Conservation (phyloP, 2,329 filamentous ascomycete genomes). For the Claviceps sorghi region DNA sequence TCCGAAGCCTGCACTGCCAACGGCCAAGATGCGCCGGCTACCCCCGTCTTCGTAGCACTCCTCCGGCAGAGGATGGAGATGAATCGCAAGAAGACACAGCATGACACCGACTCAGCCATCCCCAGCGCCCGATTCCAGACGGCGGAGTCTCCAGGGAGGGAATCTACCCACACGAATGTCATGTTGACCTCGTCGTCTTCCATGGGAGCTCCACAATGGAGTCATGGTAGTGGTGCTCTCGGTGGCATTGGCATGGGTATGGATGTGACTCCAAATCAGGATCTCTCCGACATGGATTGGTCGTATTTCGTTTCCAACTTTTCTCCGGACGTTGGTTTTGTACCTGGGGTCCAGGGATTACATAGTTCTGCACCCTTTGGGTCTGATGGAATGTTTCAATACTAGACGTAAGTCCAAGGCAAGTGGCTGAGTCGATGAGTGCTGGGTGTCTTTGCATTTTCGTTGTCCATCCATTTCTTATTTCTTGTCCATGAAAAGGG, state of each 20-base stretch:
- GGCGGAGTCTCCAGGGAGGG: background rate
- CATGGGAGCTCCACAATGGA: background rate
- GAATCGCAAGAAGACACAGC: background rate
- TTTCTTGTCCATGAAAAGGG: too few relatives aligned
- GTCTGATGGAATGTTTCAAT: background rate
- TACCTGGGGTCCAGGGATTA: background rate
- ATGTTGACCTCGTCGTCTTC: background rate
- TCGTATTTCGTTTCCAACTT: background rate
- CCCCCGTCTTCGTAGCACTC: background rate
- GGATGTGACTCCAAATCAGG: background rate
- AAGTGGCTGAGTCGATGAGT: too few relatives aligned
- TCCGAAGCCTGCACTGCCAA: background rate
- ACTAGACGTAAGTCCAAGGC: background rate
- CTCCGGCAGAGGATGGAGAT: background rate
- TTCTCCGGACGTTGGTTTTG: background rate
- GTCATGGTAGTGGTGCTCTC: background rate
- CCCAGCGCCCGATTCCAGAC: too few relatives aligned
- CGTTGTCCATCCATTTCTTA: too few relatives aligned
- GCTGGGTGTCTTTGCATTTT: too few relatives aligned
- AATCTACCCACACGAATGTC: background rate
- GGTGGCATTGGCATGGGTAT: background rate
- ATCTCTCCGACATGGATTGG: background rate
- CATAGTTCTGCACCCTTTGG: background rate
- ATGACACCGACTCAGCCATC: background rate
- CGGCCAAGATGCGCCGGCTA: background rate